Base-by-base conservation (phyloP, 768 basidiomycete species). In the Piloderma croceum region DNA sequence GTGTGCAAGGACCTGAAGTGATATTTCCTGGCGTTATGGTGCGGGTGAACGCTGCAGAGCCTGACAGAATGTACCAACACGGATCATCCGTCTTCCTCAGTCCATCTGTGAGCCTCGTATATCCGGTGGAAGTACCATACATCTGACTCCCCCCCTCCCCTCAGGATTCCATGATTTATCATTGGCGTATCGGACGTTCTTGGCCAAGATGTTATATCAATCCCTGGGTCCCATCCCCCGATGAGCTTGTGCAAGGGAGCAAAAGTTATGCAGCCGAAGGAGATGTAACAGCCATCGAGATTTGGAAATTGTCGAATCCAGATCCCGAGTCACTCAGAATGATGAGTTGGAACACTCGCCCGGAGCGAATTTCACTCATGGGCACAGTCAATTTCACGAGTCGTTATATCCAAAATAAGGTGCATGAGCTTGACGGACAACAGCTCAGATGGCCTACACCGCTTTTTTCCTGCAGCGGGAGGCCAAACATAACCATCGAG, bases 131-230 rank as follows among this genome's bases (percentile, higher is more conserved):
- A n/a, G n/a, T n/a, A n/a, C n/a, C n/a, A 13, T 15, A 3, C 7
- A 3, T 35, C 15, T 15, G 6, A 20, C 7, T 32, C 7, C 33
- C 24, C 10, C n/a, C 19, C 3, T 41, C 21, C 15, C 3, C 23
- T 10, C 6, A 53, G 52, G 52, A 53, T 25, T 52, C 52, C 3
- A 53, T 53, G 52, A 46, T 53, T 37, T 53, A 49, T 32, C 50
- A 46, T n/a, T 53, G 52, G 52, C 36, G 37, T 15, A 36, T 38
- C 13, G 40, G 38, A 5, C 43, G 51, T 19, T 44, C 15, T 22
- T 48, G 42, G 43, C 41, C 36, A 2, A 43, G 29, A 15, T 53
- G 52, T 36, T 53, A 53, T 17, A 41, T 53, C n/a, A 37, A 38
- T 10, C 43, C 27, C 3, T 40, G 44, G 41, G 52, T 53, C 3